Base-by-base conservation (phyloP, 352 stramenopile species). In the Phytophthora cactorum region DNA sequence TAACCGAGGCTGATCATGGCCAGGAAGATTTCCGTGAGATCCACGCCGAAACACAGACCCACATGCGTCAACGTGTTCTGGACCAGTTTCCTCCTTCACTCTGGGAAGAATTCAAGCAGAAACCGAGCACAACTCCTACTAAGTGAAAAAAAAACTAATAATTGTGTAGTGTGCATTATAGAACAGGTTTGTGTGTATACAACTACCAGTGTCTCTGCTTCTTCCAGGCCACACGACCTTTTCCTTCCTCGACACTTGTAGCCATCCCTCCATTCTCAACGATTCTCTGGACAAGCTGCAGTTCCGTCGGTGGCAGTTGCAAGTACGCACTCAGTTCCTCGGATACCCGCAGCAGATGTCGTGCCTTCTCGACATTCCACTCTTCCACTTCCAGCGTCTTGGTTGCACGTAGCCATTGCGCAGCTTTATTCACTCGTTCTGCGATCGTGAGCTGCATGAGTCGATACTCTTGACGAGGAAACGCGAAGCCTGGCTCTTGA, bases 361-460 rank as follows among this genome's bases (percentile, higher is more conserved):
- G 63, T 39, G 75, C 80, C 52, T 80, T 78, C 41, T 86, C 81
- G 4, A 87, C 51, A 69, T 92, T 88, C 79, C 81, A 90, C 58
- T 89, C 74, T 44, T 95, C 83, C 0, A 78, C 75, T 52, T 92
- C 82, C 6, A 95, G 61, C 29, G 65, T 64, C 65, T 93, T 92
- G 3, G 83, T 72, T 6, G 88, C 74, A 54, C 82, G 79, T 31
- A 95, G 55, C 87, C 87, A 95, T 34, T 65, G 56, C 1, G 69
- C 62, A n/a, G 86, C 87, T 8, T 88, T 87, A 25, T 69, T 52
- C 31, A 95, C 82, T 12, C 82, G 84, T 5, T 90, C 82, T 38
- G 81, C 78, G 17, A 95, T 90, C 11, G 86, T 91, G 47, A 79
- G 45, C 53, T 92, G 87, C 69, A 95, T 91, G 10, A 86, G 72